These are phyloP conservation scores for Panicum hallii DNA, from an alignment of 202 grass and related monocot genomes.

Conservation along the genomic window DNA sequence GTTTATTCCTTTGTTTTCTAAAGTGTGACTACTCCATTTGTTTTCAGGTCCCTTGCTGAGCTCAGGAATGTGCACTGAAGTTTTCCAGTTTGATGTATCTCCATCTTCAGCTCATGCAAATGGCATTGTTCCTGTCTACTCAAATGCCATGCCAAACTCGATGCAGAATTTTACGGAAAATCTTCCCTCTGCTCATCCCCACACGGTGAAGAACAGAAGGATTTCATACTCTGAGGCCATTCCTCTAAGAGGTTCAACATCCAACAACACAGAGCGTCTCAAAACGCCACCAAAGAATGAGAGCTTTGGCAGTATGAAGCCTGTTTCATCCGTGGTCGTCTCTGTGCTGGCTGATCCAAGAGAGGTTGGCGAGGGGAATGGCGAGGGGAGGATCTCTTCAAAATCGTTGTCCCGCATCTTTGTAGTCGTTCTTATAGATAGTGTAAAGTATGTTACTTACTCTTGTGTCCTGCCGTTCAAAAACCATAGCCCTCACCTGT, in stretches of 20 bases:
- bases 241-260: constrained; percentile 49
- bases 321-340: constrained; percentile 63
- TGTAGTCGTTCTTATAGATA: constrained; percentile 75
- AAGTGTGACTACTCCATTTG: neutral
- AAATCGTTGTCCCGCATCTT: constrained; percentile 70
- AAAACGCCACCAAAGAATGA: constrained; percentile 46
- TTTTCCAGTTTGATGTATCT: constrained; percentile 75
- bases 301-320: constrained; percentile 52
- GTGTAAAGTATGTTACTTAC: constrained; percentile 85
- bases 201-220: constrained; percentile 62
- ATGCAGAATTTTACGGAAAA: constrained; percentile 52
- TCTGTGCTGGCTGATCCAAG: constrained; percentile 79
- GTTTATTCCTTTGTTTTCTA: neutral
- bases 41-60: constrained; percentile 61
- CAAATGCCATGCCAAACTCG: constrained; percentile 34
- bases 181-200: neutral
- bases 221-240: constrained; percentile 61
- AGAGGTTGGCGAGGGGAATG: constrained; percentile 43
- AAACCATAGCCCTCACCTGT: constrained; percentile 59
- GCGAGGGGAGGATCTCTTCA: constrained; percentile 60
- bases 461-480: constrained; percentile 80
- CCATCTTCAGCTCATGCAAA: constrained; percentile 45
- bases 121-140: constrained; percentile 57
- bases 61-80: constrained; percentile 83
- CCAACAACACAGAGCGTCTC: constrained; percentile 50